A percentile compares a stretch with the other conserved stretches of the same genome.
Conservation (phyloP, 495 filamentous ascomycete species). For the Thermothielavioides terrestris region DNA sequence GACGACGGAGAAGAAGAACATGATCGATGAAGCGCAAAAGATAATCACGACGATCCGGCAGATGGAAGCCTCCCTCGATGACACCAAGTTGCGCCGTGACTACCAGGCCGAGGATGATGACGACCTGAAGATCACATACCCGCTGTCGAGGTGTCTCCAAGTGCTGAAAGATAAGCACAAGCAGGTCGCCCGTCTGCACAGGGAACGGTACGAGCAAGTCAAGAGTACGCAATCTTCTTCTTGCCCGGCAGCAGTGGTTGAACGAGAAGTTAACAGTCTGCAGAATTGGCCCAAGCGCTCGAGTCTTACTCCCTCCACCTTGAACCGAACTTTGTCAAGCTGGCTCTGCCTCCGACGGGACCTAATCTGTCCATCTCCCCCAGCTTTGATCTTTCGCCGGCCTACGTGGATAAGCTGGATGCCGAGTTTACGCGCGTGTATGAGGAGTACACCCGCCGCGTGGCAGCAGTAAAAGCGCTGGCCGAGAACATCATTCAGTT, state of each 20-base stretch:
- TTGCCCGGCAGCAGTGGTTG: background rate
- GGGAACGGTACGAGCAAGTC: slow-evolving; percentile 86
- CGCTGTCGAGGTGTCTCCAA: slow-evolving; percentile 68
- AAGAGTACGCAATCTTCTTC: slow-evolving; percentile 56
- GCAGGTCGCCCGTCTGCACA: slow-evolving; percentile 69
- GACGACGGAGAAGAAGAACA: slow-evolving; percentile 73
- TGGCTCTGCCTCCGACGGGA: slow-evolving; percentile 71
- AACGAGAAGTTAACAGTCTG: slow-evolving; percentile 6
- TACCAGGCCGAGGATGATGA: too few species aligned
- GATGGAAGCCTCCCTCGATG: slow-evolving; percentile 86
- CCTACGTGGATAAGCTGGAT: slow-evolving; percentile 82
- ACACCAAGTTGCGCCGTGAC: slow-evolving; percentile 55
- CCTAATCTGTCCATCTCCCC: slow-evolving; percentile 66
- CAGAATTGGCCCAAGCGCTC: slow-evolving; percentile 86
- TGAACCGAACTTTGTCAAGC: slow-evolving; percentile 71
- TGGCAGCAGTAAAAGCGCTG: slow-evolving; percentile 62
- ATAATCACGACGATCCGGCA: slow-evolving; percentile 79
- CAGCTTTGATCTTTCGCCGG: slow-evolving; percentile 77
- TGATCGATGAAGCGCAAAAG: slow-evolving; percentile 78
- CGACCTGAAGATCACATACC: slow-evolving; percentile 66
- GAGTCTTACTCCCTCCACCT: slow-evolving; percentile 93
- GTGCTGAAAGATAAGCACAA: slow-evolving; percentile 76
- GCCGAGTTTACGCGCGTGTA: slow-evolving; percentile 87
- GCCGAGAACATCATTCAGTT: slow-evolving; percentile 83
- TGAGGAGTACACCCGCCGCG: slow-evolving; percentile 81